Base-by-base conservation (phyloP, 1,139 yeast genomes). In the Blastobotrys serpentis region DNA sequence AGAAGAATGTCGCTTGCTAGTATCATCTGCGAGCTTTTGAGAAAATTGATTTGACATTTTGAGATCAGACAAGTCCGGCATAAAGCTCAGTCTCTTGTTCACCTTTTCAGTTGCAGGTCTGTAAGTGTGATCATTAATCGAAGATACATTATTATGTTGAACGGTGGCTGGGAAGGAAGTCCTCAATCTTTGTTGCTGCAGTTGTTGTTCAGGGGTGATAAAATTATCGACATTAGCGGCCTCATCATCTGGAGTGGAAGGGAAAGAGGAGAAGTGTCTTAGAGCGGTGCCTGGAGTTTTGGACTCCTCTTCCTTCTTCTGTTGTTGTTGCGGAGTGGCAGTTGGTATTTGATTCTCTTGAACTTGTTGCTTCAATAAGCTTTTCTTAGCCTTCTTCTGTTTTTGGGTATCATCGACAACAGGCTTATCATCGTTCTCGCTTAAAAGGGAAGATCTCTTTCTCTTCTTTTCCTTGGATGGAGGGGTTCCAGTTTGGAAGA, bases 401-500 rank as follows among this genome's bases (percentile, higher is more conserved):
- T 25, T 16, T 25, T 38, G 30, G 26, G 14, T 26, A 17, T 36
- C 16, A 18, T 48, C 48, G 13, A 4, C 32, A 23, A n/a, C n/a
- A n/a, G n/a, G n/a, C n/a, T n/a, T n/a, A n/a, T n/a, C n/a, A n/a
- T n/a, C n/a, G n/a, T n/a, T n/a, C n/a, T n/a, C n/a, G n/a, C n/a
- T n/a, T n/a, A 34, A 37, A 25, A 46, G 51, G 18, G 37, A 45
- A 7, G 54, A 34, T 23, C 55, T 55, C 44, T 53, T 55, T 51
- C 50, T 53, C 44, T 53, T 55, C 42, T 42, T 48, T 25, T 39
- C 43, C 47, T 42, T 44, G 25, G 55, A 46, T n/a, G 55, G 52
- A 4, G 64, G 58, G n/a, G 56, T 47, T 2, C 54, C 55, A 0
- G 73, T 59, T 54, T 75, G 78, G 59, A 75, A 74, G 2, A 73